Evolutionary conservation across 495 filamentous ascomycete genomes (phyloP).

Genomic region (Xylaria castorea): DNA sequence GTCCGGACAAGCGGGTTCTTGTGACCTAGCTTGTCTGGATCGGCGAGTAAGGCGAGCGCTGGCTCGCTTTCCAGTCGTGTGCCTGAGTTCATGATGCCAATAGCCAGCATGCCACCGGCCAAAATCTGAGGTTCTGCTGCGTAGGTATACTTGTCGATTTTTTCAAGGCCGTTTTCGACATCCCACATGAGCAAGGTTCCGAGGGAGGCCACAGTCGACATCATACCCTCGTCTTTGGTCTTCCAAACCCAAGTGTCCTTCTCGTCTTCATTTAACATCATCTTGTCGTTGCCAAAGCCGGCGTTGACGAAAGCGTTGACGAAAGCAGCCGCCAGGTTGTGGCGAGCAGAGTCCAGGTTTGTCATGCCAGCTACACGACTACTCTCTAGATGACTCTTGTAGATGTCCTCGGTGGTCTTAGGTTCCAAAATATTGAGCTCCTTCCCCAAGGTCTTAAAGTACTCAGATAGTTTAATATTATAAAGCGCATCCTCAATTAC

Average conservation of each 20-base stretch:
- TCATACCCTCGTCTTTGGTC: conserved; percentile 97
- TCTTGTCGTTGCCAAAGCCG: conserved; percentile 93
- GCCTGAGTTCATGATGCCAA: conserved; percentile 92
- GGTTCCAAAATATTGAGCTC: conserved; percentile 97
- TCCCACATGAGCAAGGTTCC: conserved; percentile 92
- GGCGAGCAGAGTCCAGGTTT: conserved; percentile 91
- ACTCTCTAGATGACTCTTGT: conserved; percentile 98
- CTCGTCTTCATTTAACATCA: conserved; percentile 86
- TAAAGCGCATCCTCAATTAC: conserved; percentile 81
- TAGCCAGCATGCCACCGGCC: conserved; percentile 87
- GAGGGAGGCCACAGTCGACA: conserved; percentile 91
- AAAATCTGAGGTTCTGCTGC: conserved; percentile 82
- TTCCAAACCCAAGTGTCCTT: conserved; percentile 98
- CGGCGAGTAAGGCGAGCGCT: conserved; percentile 82
- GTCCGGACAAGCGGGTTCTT: conserved; percentile 78
- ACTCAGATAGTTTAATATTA: conserved; percentile 84
- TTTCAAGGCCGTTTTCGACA: conserved; percentile 84
- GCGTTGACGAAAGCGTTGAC: conserved; percentile 97
- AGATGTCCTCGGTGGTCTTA: conserved; percentile 97
- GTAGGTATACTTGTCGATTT: conserved; percentile 92
- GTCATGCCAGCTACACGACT: conserved; percentile 89
- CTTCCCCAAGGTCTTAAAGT: conserved; percentile 93
- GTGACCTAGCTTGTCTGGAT: conserved; percentile 74
- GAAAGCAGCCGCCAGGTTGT: conserved; percentile 95
- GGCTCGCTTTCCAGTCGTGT: conserved; percentile 87